These are phyloP conservation scores for Heliocybe sulcata DNA, from an alignment of 1,284 basidiomycete species.

Conservation along the genomic window DNA sequence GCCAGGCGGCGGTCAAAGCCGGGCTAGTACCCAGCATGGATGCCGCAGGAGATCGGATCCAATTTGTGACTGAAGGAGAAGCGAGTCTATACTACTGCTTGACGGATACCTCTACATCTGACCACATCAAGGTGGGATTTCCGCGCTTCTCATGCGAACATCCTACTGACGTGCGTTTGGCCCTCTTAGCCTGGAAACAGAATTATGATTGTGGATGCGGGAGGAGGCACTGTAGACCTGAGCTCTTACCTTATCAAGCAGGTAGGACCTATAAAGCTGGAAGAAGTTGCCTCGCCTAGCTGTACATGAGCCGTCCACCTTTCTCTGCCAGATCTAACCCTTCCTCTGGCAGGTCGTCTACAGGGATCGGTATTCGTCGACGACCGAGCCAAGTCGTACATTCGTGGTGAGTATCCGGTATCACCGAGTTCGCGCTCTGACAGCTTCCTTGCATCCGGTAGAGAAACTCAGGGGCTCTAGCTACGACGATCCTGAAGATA, in stretches of 20 bases:
- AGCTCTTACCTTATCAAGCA: slow-evolving; percentile 8
- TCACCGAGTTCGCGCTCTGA: slow-evolving; percentile 9
- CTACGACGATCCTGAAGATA: slow-evolving; percentile 24
- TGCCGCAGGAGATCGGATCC: slow-evolving; percentile 22
- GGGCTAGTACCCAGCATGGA: slow-evolving; percentile 17
- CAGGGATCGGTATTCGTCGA: slow-evolving; percentile 37
- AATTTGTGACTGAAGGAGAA: slow-evolving; percentile 36
- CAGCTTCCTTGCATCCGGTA: slow-evolving; percentile 19
- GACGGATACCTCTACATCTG: slow-evolving; percentile 22
- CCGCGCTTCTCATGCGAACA: too few relatives aligned
- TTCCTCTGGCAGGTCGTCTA: slow-evolving; percentile 22
- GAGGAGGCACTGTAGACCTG: slow-evolving; percentile 12
- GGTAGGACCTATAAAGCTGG: slow-evolving; percentile 5
- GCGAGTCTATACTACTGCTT: slow-evolving; percentile 36
- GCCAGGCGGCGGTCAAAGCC: slow-evolving; percentile 21
- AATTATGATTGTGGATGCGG: slow-evolving; percentile 11
- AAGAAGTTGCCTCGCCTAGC: slow-evolving; percentile 8
- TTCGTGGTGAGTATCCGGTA: slow-evolving; percentile 25
- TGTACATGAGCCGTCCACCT: not conserved
- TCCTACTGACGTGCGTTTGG: not conserved
- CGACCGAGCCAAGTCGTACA: slow-evolving; percentile 25
- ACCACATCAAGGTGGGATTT: slow-evolving; percentile 18
- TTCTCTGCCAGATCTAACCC: not conserved
- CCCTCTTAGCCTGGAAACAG: slow-evolving; percentile 4
- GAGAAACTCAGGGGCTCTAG: slow-evolving; percentile 22